phyloP scores from a whole-genome alignment of 2,329 filamentous ascomycete genomes.

The Nemania bipapillata region DNA sequence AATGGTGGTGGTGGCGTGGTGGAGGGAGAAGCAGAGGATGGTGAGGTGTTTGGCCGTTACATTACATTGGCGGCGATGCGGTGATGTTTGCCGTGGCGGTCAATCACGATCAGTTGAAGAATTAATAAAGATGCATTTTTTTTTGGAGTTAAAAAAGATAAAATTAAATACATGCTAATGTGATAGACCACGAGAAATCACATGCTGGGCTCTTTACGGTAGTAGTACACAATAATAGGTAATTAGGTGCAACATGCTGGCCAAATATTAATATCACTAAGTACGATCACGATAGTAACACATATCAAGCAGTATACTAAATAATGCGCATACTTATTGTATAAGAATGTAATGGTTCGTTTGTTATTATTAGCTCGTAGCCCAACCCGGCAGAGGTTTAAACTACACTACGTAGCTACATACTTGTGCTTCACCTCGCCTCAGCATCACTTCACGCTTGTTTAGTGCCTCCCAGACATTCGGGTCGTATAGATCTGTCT shows the following conservation, averaged over 20 bases:
- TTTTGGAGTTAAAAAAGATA: too few species aligned
- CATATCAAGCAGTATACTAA: too few species aligned
- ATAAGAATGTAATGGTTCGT: conserved; percentile 17
- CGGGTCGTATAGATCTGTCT: conserved; percentile 49
- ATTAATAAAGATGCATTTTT: too few species aligned
- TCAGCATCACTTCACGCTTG: conserved; percentile 51
- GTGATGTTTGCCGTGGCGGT: conserved; percentile 36
- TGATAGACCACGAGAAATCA: too few species aligned
- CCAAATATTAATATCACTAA: too few species aligned
- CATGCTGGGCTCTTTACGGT: too few species aligned
- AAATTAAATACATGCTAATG: too few species aligned
- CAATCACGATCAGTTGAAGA: conserved; percentile 14
- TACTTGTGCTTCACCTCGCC: conserved; percentile 39
- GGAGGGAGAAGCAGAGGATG: conserved; percentile 20
- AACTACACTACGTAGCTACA: not conserved
- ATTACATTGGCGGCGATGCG: conserved; percentile 33
- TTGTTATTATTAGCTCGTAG: conserved; percentile 25
- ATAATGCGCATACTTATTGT: not conserved
- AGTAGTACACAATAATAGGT: too few species aligned
- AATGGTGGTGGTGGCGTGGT: conserved; percentile 3
- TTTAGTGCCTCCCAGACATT: conserved; percentile 51
- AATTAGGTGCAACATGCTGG: too few species aligned
- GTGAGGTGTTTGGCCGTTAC: conserved; percentile 29
- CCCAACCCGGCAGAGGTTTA: conserved; percentile 30
- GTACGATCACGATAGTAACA: too few species aligned